Percentiles rank a stretch among this genome's conserved stretches.
Evolutionary conservation across 2,329 filamentous ascomycete genomes (phyloP).

Genomic region (Colletotrichum lini): DNA sequence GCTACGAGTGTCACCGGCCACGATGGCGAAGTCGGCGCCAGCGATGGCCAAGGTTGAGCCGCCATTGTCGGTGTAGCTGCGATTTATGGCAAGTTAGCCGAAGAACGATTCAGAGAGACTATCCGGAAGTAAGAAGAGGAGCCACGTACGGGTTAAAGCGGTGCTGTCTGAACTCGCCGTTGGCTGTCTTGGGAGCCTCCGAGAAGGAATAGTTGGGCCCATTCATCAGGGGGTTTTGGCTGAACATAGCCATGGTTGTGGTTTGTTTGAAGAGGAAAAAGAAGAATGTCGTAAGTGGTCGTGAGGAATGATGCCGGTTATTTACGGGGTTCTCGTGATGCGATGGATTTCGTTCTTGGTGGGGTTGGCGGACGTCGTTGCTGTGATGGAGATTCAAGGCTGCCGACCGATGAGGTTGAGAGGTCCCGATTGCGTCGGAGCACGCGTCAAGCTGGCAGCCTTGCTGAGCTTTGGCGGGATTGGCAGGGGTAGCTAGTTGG

Average conservation of each 20-base stretch:
- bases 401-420: slow-evolving; percentile 47
- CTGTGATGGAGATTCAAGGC: slow-evolving; percentile 34
- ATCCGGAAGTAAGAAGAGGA: not conserved
- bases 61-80: slow-evolving; percentile 96
- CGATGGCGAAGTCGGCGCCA: slow-evolving; percentile 93
- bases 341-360: slow-evolving; percentile 40
- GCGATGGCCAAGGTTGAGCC: slow-evolving; percentile 96
- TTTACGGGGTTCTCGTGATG: slow-evolving; percentile 19
- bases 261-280: slow-evolving; percentile 29
- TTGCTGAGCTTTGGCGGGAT: slow-evolving; percentile 52
- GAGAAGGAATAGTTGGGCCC: slow-evolving; percentile 79
- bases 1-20: slow-evolving; percentile 96
- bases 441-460: slow-evolving; percentile 67
- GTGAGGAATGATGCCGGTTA: slow-evolving; percentile 1
- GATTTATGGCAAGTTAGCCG: slow-evolving; percentile 32
- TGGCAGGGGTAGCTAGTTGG: slow-evolving; percentile 51
- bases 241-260: slow-evolving; percentile 75
- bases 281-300: slow-evolving; percentile 5
- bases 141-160: slow-evolving; percentile 89
- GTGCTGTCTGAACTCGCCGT: slow-evolving; percentile 77
- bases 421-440: slow-evolving; percentile 43
- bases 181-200: slow-evolving; percentile 68
- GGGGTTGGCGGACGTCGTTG: slow-evolving; percentile 29
- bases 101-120: not conserved
- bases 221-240: slow-evolving; percentile 78